Base-by-base conservation (phyloP, 2,329 filamentous ascomycete genomes). In the Lasiodiplodia citricola region DNA sequence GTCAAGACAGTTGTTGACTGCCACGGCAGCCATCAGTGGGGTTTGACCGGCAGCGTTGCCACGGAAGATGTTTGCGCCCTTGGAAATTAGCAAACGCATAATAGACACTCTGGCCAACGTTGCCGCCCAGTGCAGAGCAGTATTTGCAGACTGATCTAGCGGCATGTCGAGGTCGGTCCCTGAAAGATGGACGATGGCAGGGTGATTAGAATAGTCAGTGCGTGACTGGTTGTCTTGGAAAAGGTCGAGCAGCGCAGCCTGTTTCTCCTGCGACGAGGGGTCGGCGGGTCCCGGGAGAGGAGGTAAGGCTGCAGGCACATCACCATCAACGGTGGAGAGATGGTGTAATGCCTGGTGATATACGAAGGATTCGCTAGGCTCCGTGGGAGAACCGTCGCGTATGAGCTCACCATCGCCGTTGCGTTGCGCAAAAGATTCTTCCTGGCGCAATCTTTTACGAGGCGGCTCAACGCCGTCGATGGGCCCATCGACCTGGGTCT, bases 91-190 rank as follows among this genome's bases (percentile, higher is more conserved):
- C 0, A 94, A 87, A 66, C 92, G 90, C 68, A 98, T 84, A 6
- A 99, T 85, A 1, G 92, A 88, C 77, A 97, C 91, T 18, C 95
- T 91, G 2, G 94, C 94, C 57, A 99, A 85, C 4, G 96, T 97
- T 5, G 96, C 94, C 2, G 96, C 96, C 96, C 96, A 99, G 76
- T 98, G 95, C 51, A 99, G 84, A 2, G 94, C 94, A 21, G 94
- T 98, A 76, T 98, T 93, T 44, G 90, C 90, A 69, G 93, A 93
- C 31, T 91, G 87, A 76, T 99, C 96, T 68, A 99, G 93, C 1
- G 96, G 95, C 78, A 96, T 91, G 75, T 99, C 96, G 25, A 98
- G 87, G 73, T 99, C 95, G 50, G 90, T 84, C 0, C 92, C 89
- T 1, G 89, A 91, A 68, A 97, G 86, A 11, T 89, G 90, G 58